These are phyloP conservation scores for Vitis amurensis DNA, from an alignment of 164 flowering plant genomes.

Conservation along the genomic window DNA sequence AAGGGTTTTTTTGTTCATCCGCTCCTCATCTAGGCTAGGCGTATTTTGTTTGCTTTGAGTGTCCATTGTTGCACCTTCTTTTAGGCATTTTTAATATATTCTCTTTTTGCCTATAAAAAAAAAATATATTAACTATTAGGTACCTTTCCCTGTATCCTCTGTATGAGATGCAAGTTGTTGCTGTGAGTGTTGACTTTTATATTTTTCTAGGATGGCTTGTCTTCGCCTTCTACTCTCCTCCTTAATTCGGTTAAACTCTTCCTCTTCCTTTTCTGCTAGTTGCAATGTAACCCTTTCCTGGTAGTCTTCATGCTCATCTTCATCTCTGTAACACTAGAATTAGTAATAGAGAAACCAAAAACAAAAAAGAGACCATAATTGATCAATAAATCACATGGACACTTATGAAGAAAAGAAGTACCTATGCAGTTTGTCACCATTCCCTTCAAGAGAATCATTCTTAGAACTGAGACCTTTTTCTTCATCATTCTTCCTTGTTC, in stretches of 20 bases:
- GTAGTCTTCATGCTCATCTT: slow-evolving; percentile 63
- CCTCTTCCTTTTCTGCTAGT: slow-evolving; percentile 83
- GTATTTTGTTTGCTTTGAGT: too few relatives aligned
- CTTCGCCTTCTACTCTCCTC: slow-evolving; percentile 90
- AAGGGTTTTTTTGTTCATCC: too few relatives aligned
- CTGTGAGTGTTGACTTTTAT: slow-evolving; percentile 48
- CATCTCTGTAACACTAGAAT: slow-evolving; percentile 42
- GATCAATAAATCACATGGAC: background rate
- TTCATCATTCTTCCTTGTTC: slow-evolving; percentile 24
- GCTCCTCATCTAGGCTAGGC: too few relatives aligned
- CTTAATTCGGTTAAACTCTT: slow-evolving; percentile 76
- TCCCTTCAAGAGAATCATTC: slow-evolving; percentile 19
- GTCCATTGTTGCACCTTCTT: too few relatives aligned
- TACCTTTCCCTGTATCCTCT: slow-evolving; percentile 44
- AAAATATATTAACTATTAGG: background rate
- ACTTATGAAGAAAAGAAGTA: slow-evolving; percentile 10
- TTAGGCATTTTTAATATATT: too few relatives aligned
- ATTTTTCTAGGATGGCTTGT: slow-evolving; percentile 85
- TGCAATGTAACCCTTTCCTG: slow-evolving; percentile 56
- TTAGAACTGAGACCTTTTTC: slow-evolving; percentile 17
- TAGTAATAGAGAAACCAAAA: background rate
- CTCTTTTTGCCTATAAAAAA: too few relatives aligned
- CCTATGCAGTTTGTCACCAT: slow-evolving; percentile 35
- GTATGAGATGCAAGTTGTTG: slow-evolving; percentile 26
- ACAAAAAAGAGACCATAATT: background rate